A percentile compares a stretch with the other conserved stretches of the same genome.
Conservation (phyloP, 768 basidiomycete species). For the Sporobolomyces roseus region DNA sequence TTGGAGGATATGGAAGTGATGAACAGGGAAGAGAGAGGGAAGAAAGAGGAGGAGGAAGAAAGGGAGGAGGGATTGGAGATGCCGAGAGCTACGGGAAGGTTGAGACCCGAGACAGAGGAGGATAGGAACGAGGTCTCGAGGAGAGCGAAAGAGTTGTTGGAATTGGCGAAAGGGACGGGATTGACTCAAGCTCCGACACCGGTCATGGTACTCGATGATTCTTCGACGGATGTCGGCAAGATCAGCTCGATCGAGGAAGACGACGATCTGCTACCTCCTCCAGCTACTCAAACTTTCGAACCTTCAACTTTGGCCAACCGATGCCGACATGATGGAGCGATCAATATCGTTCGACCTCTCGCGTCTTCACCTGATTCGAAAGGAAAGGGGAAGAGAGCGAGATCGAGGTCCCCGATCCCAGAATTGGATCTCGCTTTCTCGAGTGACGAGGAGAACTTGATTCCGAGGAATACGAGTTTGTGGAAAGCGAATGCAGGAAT, state of each 20-base stretch:
- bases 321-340: background rate
- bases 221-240: background rate
- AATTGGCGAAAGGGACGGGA: background rate
- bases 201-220: background rate
- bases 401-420: background rate
- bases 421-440: background rate
- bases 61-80: background rate
- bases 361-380: background rate
- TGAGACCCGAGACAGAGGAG: background rate
- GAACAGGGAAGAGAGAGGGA: background rate
- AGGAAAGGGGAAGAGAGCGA: no score
- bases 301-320: background rate
- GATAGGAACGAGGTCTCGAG: background rate
- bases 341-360: conserved; percentile 11
- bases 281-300: conserved; percentile 32
- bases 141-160: conserved; percentile 17
- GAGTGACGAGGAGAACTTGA: background rate
- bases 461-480: background rate
- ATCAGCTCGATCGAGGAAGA: no score
- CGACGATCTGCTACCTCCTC: background rate
- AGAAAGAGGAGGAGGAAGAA: background rate
- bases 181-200: conserved; percentile 2
- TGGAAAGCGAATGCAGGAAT: conserved; percentile 20
- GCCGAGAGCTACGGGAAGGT: conserved; percentile 21
- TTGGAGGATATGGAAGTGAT: background rate